phyloP scores from a whole-genome alignment of 2,329 filamentous ascomycete genomes.

The Epichloe glyceriae region DNA sequence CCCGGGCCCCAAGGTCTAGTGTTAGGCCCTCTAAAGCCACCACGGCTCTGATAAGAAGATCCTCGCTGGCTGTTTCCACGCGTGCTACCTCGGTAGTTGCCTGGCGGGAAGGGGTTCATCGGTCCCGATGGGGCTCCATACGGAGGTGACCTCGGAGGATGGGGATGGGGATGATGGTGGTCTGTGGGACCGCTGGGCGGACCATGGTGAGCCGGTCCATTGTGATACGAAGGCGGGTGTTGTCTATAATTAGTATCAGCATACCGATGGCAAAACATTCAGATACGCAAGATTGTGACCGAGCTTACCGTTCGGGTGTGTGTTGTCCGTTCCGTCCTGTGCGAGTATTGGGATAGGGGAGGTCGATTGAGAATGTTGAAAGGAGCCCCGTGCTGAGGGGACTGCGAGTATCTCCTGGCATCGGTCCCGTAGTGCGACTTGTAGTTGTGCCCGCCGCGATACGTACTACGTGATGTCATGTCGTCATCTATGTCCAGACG shows the following conservation, averaged over 20 bases:
- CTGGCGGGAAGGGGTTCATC: slow-evolving; percentile 37
- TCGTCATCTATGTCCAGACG: slow-evolving; percentile 39
- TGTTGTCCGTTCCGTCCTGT: slow-evolving; percentile 26
- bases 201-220: slow-evolving; percentile 33
- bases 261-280: not conserved
- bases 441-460: slow-evolving; percentile 28
- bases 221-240: slow-evolving; percentile 47
- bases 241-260: slow-evolving; percentile 21
- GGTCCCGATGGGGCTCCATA: slow-evolving; percentile 46
- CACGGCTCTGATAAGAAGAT: slow-evolving; percentile 43
- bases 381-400: slow-evolving; percentile 31
- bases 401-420: slow-evolving; percentile 24
- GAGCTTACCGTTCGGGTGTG: slow-evolving; percentile 29
- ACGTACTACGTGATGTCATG: slow-evolving; percentile 31
- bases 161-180: slow-evolving; percentile 40
- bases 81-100: slow-evolving; percentile 23
- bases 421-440: slow-evolving; percentile 26
- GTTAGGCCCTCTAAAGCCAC: slow-evolving; percentile 44
- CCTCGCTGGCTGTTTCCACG: slow-evolving; percentile 31
- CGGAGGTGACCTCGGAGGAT: slow-evolving; percentile 33
- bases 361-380: slow-evolving; percentile 31
- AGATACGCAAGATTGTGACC: not conserved
- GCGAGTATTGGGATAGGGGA: slow-evolving; percentile 29
- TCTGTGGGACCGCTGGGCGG: slow-evolving; percentile 39
- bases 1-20: slow-evolving; percentile 59